phyloP scores from a whole-genome alignment of 345 rosid genomes.

The Excoecaria agallocha region DNA sequence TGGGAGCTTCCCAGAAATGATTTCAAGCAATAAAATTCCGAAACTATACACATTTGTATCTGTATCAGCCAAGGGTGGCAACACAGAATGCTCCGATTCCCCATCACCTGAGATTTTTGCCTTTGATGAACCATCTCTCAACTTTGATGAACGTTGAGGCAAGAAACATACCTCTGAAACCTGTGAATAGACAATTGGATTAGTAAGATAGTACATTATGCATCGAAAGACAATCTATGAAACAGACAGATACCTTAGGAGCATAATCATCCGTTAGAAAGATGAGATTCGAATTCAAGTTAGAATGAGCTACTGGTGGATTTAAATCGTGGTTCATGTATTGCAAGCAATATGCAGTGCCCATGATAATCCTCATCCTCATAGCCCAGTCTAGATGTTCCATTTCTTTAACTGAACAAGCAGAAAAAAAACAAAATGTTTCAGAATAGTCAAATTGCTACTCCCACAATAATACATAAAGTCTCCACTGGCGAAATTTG shows the following conservation, averaged over 20 bases:
- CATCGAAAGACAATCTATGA: background rate
- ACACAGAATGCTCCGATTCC: slow-evolving; percentile 39
- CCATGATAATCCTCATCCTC: slow-evolving; percentile 88
- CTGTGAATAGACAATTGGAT: slow-evolving; percentile 32
- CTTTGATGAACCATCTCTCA: slow-evolving; percentile 13
- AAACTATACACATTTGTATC: slow-evolving; percentile 67
- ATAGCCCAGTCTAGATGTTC: slow-evolving; percentile 92
- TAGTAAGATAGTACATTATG: background rate
- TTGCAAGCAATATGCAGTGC: slow-evolving; percentile 82
- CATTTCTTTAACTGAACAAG: slow-evolving; percentile 62
- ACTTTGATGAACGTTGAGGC: slow-evolving; percentile 24
- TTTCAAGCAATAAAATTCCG: slow-evolving; percentile 78
- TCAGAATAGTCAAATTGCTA: slow-evolving; percentile 1
- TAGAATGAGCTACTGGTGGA: slow-evolving; percentile 62
- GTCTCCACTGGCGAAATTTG: too few relatives aligned
- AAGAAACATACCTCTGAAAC: slow-evolving; percentile 52
- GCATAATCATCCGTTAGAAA: slow-evolving; percentile 89
- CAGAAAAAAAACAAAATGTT: slow-evolving; percentile 7
- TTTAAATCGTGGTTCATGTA: slow-evolving; percentile 87
- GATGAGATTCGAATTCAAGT: slow-evolving; percentile 42
- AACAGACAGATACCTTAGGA: slow-evolving; percentile 58
- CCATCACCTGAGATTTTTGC: slow-evolving; percentile 34
- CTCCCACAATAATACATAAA: too few relatives aligned
- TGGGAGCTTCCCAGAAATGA: slow-evolving; percentile 78
- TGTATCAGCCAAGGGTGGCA: slow-evolving; percentile 46